Evolutionary conservation across 306 rosid species (phyloP).

Genomic region (Gillenia trifoliata): DNA sequence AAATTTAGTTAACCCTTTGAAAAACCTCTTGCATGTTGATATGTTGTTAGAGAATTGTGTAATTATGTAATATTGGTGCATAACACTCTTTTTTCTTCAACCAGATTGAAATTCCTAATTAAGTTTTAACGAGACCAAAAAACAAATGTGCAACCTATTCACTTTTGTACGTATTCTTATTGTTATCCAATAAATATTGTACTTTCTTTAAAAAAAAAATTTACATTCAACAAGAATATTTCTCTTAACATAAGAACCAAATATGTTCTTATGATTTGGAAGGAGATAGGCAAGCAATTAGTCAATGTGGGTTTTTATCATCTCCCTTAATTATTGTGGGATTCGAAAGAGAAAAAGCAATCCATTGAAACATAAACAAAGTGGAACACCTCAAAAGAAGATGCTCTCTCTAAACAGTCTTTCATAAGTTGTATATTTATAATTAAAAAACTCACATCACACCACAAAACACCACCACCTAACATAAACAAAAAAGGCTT

Average conservation of each 20-base stretch:
- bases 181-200: no score
- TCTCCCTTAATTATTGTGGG: background rate
- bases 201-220: no score
- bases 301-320: background rate
- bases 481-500: background rate
- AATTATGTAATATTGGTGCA: no score
- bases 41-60: no score
- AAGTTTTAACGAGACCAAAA: no score
- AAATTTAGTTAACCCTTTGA: no score
- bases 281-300: background rate
- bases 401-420: slow-evolving; percentile 2
- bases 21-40: no score
- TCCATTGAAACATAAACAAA: background rate
- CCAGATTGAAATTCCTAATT: no score
- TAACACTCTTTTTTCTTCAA: no score
- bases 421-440: background rate
- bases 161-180: no score
- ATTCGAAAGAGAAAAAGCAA: slow-evolving; percentile 1
- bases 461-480: slow-evolving; percentile 1
- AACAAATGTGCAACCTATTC: no score
- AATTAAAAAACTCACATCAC: slow-evolving; percentile 6
- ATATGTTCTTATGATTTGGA: background rate
- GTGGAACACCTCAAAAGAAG: slow-evolving; percentile 16
- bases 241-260: background rate
- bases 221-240: background rate